Percentiles rank a stretch among this genome's conserved stretches.
Conservation (phyloP, 345 rosid species). For the Moricandia arvensis region DNA sequence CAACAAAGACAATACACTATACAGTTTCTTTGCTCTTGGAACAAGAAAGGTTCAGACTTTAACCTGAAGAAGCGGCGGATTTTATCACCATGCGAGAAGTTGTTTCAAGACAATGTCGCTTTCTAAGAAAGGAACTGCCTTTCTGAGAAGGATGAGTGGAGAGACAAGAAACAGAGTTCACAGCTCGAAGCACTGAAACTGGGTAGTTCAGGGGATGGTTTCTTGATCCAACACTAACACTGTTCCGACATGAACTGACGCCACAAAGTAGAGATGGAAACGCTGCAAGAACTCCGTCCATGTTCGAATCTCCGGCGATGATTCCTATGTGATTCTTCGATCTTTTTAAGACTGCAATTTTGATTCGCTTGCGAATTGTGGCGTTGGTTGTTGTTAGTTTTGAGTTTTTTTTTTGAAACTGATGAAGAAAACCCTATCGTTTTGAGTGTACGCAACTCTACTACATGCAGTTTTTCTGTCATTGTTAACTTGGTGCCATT, state of each 20-base stretch:
- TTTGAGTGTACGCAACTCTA: background rate
- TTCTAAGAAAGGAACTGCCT: slow-evolving; percentile 1
- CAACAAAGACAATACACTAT: background rate
- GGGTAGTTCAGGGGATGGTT: too few species aligned
- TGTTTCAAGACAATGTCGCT: background rate
- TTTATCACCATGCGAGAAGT: slow-evolving; percentile 30
- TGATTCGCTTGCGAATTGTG: background rate
- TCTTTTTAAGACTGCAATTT: background rate
- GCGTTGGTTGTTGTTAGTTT: background rate
- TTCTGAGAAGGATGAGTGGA: background rate
- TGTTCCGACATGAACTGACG: slow-evolving; percentile 13
- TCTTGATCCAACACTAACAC: slow-evolving; percentile 22
- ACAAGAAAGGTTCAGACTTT: background rate
- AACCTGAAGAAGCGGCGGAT: slow-evolving; percentile 53
- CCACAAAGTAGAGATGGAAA: slow-evolving; percentile 36
- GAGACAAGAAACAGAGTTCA: slow-evolving; percentile 11
- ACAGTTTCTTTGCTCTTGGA: background rate
- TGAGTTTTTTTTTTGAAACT: background rate
- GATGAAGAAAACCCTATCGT: background rate
- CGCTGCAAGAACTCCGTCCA: slow-evolving; percentile 33
- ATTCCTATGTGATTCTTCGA: slow-evolving; percentile 10
- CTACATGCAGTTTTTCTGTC: background rate
- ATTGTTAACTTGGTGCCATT: background rate
- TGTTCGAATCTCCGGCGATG: slow-evolving; percentile 24
- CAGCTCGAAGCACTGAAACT: slow-evolving; percentile 14